Percentiles rank a stretch among this genome's conserved stretches.
Evolutionary conservation across 768 basidiomycete genomes (phyloP).

Genomic region (Trametes sanguinea): DNA sequence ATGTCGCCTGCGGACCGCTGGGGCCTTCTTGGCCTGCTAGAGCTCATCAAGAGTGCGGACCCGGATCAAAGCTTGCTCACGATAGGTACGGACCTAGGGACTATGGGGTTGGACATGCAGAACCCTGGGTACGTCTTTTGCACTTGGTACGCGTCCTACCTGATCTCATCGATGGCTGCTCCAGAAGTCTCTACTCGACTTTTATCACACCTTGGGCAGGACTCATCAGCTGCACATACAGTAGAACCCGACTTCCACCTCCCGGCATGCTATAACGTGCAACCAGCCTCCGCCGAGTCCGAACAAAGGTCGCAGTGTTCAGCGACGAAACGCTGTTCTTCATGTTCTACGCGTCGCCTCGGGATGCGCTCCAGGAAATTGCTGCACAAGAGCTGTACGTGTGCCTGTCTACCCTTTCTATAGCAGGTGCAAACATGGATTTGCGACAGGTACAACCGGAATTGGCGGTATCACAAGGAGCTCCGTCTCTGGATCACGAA

Average conservation of each 20-base stretch:
- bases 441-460: constrained; percentile 76
- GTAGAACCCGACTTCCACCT: constrained; percentile 93
- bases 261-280: constrained; percentile 90
- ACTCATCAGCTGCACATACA: constrained; percentile 79
- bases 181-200: constrained; percentile 82
- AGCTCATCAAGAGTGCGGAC: constrained; percentile 86
- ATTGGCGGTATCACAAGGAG: constrained; percentile 97
- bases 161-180: constrained; percentile 4
- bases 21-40: constrained; percentile 85
- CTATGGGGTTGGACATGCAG: constrained; percentile 89
- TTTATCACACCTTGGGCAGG: constrained; percentile 98
- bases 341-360: constrained; percentile 95
- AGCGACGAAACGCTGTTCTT: constrained; percentile 97
- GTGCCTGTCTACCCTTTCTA: constrained; percentile 10
- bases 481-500: constrained; percentile 85
- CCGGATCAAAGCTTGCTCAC: constrained; percentile 79
- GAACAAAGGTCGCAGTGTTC: constrained; percentile 78
- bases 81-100: constrained; percentile 89
- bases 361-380: constrained; percentile 91
- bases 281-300: constrained; percentile 84
- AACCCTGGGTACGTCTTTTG: constrained; percentile 60
- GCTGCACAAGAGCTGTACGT: constrained; percentile 94
- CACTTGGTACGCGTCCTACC: not conserved
- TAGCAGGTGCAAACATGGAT: not conserved
- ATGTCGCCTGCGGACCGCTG: constrained; percentile 93